A percentile compares a stretch with the other conserved stretches of the same genome.
phyloP scores from a whole-genome alignment of 2,329 filamentous ascomycete species.

The Rutstroemia sp. region DNA sequence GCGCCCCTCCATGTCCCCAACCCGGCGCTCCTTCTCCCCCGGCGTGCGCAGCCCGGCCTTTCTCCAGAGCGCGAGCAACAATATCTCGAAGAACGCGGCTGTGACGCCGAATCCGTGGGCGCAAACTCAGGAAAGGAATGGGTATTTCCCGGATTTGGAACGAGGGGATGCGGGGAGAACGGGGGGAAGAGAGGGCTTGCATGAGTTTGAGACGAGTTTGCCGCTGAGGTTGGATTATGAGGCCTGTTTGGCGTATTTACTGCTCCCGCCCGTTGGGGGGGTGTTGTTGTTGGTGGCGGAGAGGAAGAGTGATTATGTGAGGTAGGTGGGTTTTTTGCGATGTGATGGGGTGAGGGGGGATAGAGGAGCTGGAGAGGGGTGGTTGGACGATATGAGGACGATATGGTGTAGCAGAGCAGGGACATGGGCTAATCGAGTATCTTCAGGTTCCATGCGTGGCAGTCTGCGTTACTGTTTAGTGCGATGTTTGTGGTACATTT shows the following conservation, averaged over 20 bases:
- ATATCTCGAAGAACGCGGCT: constrained; percentile 20
- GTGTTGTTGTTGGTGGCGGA: constrained; percentile 80
- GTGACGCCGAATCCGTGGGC: constrained; percentile 9
- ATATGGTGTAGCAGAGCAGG: neutral
- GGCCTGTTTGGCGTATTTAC: constrained; percentile 81
- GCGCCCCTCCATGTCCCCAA: constrained; percentile 46
- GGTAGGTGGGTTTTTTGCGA: constrained; percentile 44
- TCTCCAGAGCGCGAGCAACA: constrained; percentile 3
- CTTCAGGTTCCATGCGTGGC: constrained; percentile 88
- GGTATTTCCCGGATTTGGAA: constrained; percentile 5
- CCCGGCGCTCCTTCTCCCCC: constrained; percentile 38
- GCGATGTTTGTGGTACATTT: constrained; percentile 70
- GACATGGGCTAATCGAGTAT: constrained; percentile 6
- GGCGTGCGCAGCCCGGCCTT: constrained; percentile 31
- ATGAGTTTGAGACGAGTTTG: constrained; percentile 86
- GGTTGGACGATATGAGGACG: no score
- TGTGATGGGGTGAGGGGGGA: neutral
- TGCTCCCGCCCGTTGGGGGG: constrained; percentile 77
- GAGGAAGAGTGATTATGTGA: constrained; percentile 93
- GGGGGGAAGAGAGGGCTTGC: constrained; percentile 43
- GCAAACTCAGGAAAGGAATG: constrained; percentile 12
- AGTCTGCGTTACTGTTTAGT: constrained; percentile 77
- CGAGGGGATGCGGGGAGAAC: constrained; percentile 3
- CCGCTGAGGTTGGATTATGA: constrained; percentile 84
- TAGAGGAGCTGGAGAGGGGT: neutral